A percentile compares a stretch with the other conserved stretches of the same genome.
Evolutionary conservation across 2,329 filamentous ascomycete species (phyloP).

Genomic region (Botryotinia narcissicola): DNA sequence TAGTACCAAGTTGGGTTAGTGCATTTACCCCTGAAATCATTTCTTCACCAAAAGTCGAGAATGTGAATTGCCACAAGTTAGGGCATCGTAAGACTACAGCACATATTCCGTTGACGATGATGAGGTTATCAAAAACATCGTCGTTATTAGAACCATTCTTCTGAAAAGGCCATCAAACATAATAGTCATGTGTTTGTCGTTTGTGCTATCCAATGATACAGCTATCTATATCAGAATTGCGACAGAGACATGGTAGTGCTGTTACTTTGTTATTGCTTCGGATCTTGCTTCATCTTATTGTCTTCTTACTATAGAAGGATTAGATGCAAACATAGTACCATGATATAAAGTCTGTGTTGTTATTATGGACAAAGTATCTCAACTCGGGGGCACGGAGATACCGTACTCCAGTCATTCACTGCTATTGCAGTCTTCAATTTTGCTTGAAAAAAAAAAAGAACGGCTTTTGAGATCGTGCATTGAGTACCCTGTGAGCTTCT

Average conservation of each 20-base stretch:
- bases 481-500: background rate
- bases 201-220: background rate
- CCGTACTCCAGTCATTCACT: background rate
- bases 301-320: background rate
- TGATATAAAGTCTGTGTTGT: background rate
- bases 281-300: background rate
- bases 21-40: background rate
- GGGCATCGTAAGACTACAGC: background rate
- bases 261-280: background rate
- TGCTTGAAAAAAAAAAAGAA: background rate
- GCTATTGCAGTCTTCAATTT: background rate
- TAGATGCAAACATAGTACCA: background rate
- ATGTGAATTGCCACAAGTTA: background rate
- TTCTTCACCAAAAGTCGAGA: background rate
- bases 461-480: background rate
- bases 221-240: background rate
- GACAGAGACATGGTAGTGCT: background rate
- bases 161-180: background rate
- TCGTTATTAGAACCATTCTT: accelerated
- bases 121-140: no score
- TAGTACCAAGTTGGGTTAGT: background rate
- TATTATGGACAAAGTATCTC: background rate
- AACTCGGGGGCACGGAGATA: background rate
- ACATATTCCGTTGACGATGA: background rate
- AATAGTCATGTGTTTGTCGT: background rate